These are phyloP conservation scores for Aaosphaeria arxii DNA, from an alignment of 2,329 filamentous ascomycete genomes.

Conservation along the genomic window DNA sequence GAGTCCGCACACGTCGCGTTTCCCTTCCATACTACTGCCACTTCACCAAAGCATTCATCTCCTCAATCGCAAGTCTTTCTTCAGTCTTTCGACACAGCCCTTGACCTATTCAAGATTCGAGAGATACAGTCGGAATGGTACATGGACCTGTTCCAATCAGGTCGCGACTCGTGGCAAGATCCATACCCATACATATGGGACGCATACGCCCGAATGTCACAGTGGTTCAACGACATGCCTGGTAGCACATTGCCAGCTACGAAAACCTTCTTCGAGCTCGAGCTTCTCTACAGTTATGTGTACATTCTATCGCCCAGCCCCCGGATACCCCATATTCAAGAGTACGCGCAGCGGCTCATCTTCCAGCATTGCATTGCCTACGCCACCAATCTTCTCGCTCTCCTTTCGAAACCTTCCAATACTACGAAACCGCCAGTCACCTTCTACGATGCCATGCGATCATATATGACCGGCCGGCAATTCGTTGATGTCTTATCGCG, in stretches of 20 bases:
- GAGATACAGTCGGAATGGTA: conserved; percentile 86
- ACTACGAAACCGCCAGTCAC: conserved; percentile 68
- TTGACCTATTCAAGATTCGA: conserved; percentile 79
- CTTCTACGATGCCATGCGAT: conserved; percentile 82
- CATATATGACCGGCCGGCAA: conserved; percentile 65
- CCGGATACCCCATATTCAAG: conserved; percentile 67
- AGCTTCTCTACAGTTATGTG: conserved; percentile 86
- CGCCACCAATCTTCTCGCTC: conserved; percentile 68
- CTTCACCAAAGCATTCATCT: conserved; percentile 42
- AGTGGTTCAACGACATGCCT: conserved; percentile 79
- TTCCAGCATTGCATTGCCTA: conserved; percentile 88
- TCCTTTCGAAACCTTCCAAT: conserved; percentile 53
- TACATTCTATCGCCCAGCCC: conserved; percentile 82
- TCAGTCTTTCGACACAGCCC: conserved; percentile 64
- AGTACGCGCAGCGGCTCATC: conserved; percentile 75
- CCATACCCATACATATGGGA: conserved; percentile 72
- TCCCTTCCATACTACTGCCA: conserved; percentile 50
- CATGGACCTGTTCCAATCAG: conserved; percentile 79
- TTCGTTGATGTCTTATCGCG: conserved; percentile 56
- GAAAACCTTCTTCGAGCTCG: conserved; percentile 77
- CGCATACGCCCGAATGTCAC: conserved; percentile 70
- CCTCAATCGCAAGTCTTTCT: conserved; percentile 53
- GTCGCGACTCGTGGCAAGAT: conserved; percentile 65
- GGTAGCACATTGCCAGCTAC: conserved; percentile 62
- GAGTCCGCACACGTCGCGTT: conserved; percentile 80